A percentile compares a stretch with the other conserved stretches of the same genome.
Conservation (phyloP, 176 grass and related monocot genomes). For the Oryza rufipogon region DNA sequence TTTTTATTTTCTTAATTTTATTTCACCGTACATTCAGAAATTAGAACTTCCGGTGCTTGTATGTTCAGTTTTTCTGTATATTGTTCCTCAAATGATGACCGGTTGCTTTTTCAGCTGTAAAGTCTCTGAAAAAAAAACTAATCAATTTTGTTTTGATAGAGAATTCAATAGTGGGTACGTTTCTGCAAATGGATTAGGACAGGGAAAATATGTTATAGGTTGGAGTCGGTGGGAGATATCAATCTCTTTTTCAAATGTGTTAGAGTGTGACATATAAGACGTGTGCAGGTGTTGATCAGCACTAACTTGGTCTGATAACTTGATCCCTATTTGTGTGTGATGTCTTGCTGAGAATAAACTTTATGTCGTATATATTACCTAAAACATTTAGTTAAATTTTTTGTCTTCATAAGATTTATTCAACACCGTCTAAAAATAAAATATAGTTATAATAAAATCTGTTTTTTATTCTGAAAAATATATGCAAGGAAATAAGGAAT, state of each 20-base stretch:
- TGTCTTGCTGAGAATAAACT: not conserved
- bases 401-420: conserved; percentile 5
- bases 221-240: conserved; percentile 10
- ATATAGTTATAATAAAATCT: not conserved
- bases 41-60: not conserved
- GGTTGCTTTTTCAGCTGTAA: not conserved
- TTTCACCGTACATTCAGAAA: not conserved
- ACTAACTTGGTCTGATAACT: not conserved
- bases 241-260: conserved; percentile 35
- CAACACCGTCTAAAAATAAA: not conserved
- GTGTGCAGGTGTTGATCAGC: not conserved
- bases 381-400: not conserved
- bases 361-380: not conserved
- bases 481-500: not conserved
- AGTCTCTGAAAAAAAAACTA: not conserved
- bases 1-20: not conserved
- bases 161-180: not conserved
- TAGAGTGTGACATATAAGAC: not conserved
- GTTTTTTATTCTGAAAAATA: not conserved
- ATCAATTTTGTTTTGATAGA: not conserved
- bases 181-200: not conserved
- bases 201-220: conserved; percentile 19
- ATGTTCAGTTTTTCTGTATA: not conserved
- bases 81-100: not conserved
- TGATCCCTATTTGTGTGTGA: not conserved